Evolutionary conservation across 495 filamentous ascomycete species (phyloP), one percentile per base, ranked within the genome.

Genomic region (Penicillium silybi): DNA sequence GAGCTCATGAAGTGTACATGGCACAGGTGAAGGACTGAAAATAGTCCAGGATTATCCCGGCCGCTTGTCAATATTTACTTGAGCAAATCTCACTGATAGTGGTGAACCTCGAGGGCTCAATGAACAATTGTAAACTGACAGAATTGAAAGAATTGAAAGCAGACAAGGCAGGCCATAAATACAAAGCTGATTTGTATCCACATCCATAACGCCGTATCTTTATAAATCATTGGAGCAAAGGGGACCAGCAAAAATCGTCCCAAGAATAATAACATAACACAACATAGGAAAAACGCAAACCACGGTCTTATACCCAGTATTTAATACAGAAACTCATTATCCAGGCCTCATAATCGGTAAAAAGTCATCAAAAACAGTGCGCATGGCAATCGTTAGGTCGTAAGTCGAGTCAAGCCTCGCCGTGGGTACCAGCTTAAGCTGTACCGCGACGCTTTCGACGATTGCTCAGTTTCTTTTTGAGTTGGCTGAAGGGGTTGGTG

Each of bases 391-490:
- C 51, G 37, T 52, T 13, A 52, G 46, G 32, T 54, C 42, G 37
- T 55, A 22, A 32, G 32, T 25, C 11, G 11, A 38, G 6, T 32
- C 23, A 6, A 44, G 29, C 10, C n/a, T n/a, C n/a, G n/a, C 22
- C 22, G 22, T 6, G 22, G 6, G 22, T 23, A 23, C 19, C 8
- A 23, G 16, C 17, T 62, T 50, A 71, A 18, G 58, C 40, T 10
- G 61, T 62, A 11, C 56, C 57, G 13, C 66, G 59, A 44, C 65
- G 67, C 32, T 63, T 65, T 25, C 68, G 68, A 18, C 62, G 64
- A 11, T 68, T 38, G 57, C 58, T 67, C 43, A 74, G 53, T n/a
- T 54, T 64, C 52, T 66, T 73, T 23, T 59, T 56, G 5, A 75
- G 53, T 4, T 60, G 39, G 15, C 59, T 52, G 44, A 73, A 72